A percentile compares a stretch with the other conserved stretches of the same genome.
These are phyloP conservation scores for Psidium friedrichsthalianum DNA, from an alignment of 345 rosid species.

Conservation along the genomic window DNA sequence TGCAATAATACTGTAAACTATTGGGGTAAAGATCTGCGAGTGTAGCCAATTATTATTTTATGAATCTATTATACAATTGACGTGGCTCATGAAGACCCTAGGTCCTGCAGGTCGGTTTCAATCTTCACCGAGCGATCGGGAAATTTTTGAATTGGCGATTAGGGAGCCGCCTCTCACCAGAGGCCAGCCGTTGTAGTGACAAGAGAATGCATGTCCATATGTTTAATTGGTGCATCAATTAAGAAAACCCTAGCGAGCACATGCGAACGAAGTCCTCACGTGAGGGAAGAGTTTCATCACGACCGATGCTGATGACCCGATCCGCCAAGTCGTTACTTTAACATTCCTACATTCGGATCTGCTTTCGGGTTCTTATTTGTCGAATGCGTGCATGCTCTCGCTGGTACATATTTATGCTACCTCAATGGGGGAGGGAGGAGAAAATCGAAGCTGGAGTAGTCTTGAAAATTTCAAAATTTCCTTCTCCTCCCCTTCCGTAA, in stretches of 20 bases:
- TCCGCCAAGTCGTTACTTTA: background rate
- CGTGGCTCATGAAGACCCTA: background rate
- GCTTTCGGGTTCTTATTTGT: background rate
- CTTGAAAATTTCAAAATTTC: background rate
- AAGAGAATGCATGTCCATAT: no score
- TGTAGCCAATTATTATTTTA: background rate
- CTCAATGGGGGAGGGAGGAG: background rate
- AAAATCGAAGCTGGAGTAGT: background rate
- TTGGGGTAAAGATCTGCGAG: background rate
- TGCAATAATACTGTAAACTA: background rate
- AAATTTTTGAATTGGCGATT: background rate
- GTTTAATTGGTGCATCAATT: background rate
- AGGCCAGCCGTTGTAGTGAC: no score
- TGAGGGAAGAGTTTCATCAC: background rate
- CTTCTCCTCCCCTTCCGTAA: no score
- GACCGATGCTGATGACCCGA: fast-evolving
- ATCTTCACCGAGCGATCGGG: background rate
- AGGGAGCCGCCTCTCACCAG: fast-evolving
- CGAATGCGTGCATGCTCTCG: background rate
- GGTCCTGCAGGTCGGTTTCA: background rate
- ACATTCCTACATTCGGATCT: no score
- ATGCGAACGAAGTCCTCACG: fast-evolving
- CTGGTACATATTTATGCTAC: background rate
- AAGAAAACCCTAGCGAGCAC: background rate
- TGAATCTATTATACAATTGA: background rate